phyloP scores from a whole-genome alignment of 2,329 filamentous ascomycete species.

The Pseudogymnoascus sp. region DNA sequence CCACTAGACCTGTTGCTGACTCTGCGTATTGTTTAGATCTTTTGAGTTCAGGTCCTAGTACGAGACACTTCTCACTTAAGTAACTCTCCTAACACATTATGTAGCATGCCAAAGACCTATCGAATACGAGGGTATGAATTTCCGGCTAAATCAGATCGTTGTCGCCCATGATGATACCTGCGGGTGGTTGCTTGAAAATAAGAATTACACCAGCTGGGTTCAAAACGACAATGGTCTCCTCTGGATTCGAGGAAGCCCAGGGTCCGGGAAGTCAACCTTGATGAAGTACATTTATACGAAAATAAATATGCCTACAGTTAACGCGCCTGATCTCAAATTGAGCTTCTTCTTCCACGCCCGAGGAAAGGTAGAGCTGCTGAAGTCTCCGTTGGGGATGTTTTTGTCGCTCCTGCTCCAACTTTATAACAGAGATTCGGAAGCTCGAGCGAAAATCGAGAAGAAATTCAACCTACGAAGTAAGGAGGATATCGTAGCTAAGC shows the following conservation, averaged over 20 bases:
- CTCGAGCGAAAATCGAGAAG: not conserved
- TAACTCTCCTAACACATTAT: not conserved
- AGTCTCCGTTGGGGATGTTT: not conserved
- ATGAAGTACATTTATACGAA: conserved; percentile 8
- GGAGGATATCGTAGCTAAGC: not conserved
- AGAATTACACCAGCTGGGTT: not conserved
- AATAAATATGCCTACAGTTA: conserved; percentile 15
- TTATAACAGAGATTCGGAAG: not conserved
- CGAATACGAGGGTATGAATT: not conserved
- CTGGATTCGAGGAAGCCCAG: conserved; percentile 14
- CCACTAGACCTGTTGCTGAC: not conserved
- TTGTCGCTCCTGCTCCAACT: not conserved
- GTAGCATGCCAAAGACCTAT: not conserved
- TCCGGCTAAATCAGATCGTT: not conserved
- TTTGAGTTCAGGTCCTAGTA: not conserved
- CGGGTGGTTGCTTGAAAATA: conserved; percentile 9
- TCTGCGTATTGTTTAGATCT: not conserved
- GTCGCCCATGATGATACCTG: conserved; percentile 3
- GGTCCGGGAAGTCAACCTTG: conserved; percentile 15
- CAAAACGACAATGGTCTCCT: conserved; percentile 8
- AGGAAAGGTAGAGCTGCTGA: not conserved
- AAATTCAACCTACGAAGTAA: not conserved
- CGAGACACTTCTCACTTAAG: not conserved
- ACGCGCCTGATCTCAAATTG: conserved; percentile 14
- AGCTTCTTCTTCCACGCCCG: conserved; percentile 11